Evolutionary conservation across 2,329 filamentous ascomycete species (phyloP), one percentile per base, ranked within the genome.

Genomic region (Botrytis byssoidea): DNA sequence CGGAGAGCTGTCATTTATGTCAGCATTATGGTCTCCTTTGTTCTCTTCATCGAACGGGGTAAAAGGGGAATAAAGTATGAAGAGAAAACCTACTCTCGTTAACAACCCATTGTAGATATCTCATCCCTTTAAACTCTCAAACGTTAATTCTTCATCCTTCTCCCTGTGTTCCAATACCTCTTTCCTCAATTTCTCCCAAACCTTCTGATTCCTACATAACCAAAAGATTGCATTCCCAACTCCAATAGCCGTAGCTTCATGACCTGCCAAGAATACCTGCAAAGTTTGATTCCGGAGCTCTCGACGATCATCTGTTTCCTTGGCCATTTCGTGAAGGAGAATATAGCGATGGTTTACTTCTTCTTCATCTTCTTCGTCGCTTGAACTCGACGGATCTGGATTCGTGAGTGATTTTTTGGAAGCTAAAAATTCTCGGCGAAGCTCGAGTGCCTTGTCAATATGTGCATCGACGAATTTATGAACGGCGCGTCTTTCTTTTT

Each of bases 71-170:
- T 14, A 42, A 42, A 42, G 12, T 42, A 42, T 16, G 40, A 42
- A 42, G 40, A 42, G 40, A 42, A 59, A 18, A 2, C 55, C 7
- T 14, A 29, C n/a, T 20, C 18, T 60, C 57, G 22, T 60, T 32
- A 4, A 32, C 42, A 25, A 14, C 18, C 29, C 42, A 32, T 22
- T 46, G 20, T 6, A 35, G 4, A 8, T 35, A 65, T 32, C 42
- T 35, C 42, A 65, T 35, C 20, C 18, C 20, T 7, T 84, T 85
- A 89, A 75, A 76, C 86, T 82, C 57, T 83, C 83, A 69, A 51
- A 51, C 2, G 10, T 51, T 14, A 51, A 7, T 16, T 85, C 85
- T 0, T 83, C 85, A 22, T 80, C 77, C 2, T 76, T 74, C 4
- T 79, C 78, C 4, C 82, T 79, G 1, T 82, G 70, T 0, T 74